Conservation (phyloP, 345 rosid species). For the Melaleuca quinquenervia region DNA sequence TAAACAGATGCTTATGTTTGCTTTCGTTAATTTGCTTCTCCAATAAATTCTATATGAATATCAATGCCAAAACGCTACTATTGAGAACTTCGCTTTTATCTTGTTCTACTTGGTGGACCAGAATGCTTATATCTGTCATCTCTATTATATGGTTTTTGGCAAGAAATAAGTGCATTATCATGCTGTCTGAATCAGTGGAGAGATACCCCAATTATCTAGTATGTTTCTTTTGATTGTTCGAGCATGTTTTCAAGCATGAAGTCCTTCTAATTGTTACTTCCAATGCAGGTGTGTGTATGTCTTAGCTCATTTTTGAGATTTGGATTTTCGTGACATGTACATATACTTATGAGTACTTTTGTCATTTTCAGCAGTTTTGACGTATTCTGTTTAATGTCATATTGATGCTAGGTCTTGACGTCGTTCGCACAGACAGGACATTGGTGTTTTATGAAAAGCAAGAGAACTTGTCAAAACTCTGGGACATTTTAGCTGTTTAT, state of each 20-base stretch:
- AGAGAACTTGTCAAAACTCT: slow-evolving; percentile 79
- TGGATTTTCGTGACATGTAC: not conserved
- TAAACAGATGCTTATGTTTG: not conserved
- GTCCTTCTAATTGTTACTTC: not conserved
- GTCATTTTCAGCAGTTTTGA: not conserved
- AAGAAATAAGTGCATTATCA: not conserved
- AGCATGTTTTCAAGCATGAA: not conserved
- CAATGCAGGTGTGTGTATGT: not conserved
- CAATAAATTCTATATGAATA: not conserved
- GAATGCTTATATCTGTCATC: not conserved
- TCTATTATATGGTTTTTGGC: not conserved
- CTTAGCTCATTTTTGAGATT: not conserved
- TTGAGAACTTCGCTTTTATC: not conserved
- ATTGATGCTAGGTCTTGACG: slow-evolving; percentile 62
- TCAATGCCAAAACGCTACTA: not conserved
- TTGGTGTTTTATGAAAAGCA: slow-evolving; percentile 86
- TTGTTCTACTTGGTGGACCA: not conserved
- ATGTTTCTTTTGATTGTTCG: not conserved
- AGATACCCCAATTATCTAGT: not conserved
- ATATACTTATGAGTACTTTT: not conserved
- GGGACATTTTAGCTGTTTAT: slow-evolving; percentile 94
- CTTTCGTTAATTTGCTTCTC: not conserved
- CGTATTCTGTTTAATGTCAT: not conserved
- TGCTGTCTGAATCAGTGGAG: not conserved
- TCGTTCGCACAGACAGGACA: slow-evolving; percentile 83